A percentile compares a stretch with the other conserved stretches of the same genome.
Conservation (phyloP, 1,284 basidiomycete species). For the Meripilus lineatus region DNA sequence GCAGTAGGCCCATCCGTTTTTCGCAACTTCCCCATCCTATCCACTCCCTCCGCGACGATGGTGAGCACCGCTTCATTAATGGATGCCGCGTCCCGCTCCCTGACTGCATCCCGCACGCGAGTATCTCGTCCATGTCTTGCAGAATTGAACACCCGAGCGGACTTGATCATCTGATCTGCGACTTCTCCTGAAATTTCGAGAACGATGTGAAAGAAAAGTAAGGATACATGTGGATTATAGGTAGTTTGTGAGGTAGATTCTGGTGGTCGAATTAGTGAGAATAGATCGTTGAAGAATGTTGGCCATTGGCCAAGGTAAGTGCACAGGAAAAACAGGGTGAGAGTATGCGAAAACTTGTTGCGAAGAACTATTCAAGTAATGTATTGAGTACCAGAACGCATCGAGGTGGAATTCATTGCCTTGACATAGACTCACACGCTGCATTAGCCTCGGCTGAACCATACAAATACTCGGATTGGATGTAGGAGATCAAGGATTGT, state of each 20-base stretch:
- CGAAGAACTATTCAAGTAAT: slow-evolving; percentile 60
- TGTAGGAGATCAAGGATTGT: slow-evolving; percentile 67
- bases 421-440: slow-evolving; percentile 50
- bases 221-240: slow-evolving; percentile 77
- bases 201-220: slow-evolving; percentile 84
- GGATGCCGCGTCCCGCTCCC: slow-evolving; percentile 81
- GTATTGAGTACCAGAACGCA: slow-evolving; percentile 3
- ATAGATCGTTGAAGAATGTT: slow-evolving; percentile 75
- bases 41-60: slow-evolving; percentile 74
- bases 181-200: slow-evolving; percentile 92
- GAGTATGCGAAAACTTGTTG: slow-evolving; percentile 98
- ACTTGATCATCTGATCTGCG: slow-evolving; percentile 85
- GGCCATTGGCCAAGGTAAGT: slow-evolving; percentile 85
- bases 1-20: slow-evolving; percentile 40
- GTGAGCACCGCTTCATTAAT: slow-evolving; percentile 88
- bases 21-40: slow-evolving; percentile 49
- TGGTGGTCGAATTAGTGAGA: slow-evolving; percentile 64
- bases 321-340: slow-evolving; percentile 91
- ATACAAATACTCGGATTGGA: slow-evolving; percentile 74
- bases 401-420: not conserved
- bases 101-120: slow-evolving; percentile 83
- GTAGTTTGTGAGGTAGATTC: slow-evolving; percentile 49
- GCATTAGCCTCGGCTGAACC: slow-evolving; percentile 73
- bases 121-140: slow-evolving; percentile 77
- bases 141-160: slow-evolving; percentile 67